Percentiles rank a stretch among this genome's conserved stretches.
These are phyloP conservation scores for Novymonas esmeraldas DNA, from an alignment of 208 protist species.

Conservation along the genomic window DNA sequence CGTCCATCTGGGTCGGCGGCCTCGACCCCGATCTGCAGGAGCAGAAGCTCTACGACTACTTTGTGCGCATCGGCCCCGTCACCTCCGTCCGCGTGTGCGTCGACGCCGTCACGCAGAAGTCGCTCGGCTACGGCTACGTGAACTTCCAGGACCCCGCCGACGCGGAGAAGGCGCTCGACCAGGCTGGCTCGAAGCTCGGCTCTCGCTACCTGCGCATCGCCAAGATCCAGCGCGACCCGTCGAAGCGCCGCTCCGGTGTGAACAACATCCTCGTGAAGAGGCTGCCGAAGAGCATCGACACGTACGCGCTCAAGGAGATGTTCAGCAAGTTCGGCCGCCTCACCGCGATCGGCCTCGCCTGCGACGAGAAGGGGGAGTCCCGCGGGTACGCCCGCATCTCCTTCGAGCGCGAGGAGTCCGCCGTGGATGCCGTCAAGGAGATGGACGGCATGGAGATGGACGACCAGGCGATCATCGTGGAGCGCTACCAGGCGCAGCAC, in stretches of 20 bases:
- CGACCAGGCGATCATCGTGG: constrained; percentile 94
- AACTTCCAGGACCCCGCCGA: constrained; percentile 98
- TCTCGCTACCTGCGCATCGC: constrained; percentile 97
- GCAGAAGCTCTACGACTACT: constrained; percentile 97
- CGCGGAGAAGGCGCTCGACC: constrained; percentile 98
- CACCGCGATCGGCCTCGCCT: constrained; percentile 88
- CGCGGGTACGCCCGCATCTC: constrained; percentile 98
- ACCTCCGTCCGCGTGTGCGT: constrained; percentile 98
- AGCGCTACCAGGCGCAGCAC: constrained; percentile 95
- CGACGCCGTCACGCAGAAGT: constrained; percentile 96
- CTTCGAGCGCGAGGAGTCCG: constrained; percentile 95
- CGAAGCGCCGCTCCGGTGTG: constrained; percentile 96
- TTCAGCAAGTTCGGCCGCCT: constrained; percentile 95
- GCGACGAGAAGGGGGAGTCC: constrained; percentile 91
- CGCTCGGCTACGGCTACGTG: constrained; percentile 99
- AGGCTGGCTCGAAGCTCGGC: constrained; percentile 95
- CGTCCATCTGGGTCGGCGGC: constrained; percentile 98
- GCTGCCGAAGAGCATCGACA: constrained; percentile 96
- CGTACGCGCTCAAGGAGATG: constrained; percentile 94
- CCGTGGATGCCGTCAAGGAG: constrained; percentile 90
- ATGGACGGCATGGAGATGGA: constrained; percentile 87
- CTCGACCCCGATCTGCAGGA: constrained; percentile 96
- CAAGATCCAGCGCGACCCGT: constrained; percentile 98
- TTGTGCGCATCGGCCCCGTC: constrained; percentile 97
- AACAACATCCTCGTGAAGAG: constrained; percentile 99